A percentile compares a stretch with the other conserved stretches of the same genome.
Conservation (phyloP, 164 flowering plant species). For the Brasenia schreberi region DNA sequence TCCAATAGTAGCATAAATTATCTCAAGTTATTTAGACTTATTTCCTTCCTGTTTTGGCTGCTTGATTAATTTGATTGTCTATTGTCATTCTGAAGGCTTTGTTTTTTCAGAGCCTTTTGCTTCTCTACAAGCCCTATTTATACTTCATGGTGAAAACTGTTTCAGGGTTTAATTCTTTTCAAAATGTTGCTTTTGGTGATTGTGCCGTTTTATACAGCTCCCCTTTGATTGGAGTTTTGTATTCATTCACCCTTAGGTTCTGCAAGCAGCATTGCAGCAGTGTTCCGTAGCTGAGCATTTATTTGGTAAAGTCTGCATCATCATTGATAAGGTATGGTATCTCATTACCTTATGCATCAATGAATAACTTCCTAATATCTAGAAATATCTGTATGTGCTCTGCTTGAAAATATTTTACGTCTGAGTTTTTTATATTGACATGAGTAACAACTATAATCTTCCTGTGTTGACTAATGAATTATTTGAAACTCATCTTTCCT, state of each 20-base stretch:
- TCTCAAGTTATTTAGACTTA: background rate
- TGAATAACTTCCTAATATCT: too few species aligned
- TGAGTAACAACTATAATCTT: too few species aligned
- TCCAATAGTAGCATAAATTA: background rate
- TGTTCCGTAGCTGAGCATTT: slow-evolving; percentile 54
- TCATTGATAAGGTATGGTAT: slow-evolving; percentile 77
- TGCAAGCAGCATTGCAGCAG: slow-evolving; percentile 64
- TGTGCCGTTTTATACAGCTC: background rate
- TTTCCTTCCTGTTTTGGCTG: background rate
- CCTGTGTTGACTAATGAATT: too few species aligned
- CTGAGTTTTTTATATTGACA: too few species aligned
- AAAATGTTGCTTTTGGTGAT: background rate
- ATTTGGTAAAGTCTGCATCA: slow-evolving; percentile 76
- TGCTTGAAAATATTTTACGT: too few species aligned
- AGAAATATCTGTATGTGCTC: too few species aligned
- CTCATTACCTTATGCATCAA: too few species aligned
- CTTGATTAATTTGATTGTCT: background rate
- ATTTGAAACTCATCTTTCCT: too few species aligned
- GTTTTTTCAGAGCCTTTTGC: background rate
- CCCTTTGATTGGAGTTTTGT: too few species aligned
- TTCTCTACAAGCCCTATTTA: too few species aligned
- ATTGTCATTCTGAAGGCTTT: background rate
- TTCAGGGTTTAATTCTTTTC: background rate
- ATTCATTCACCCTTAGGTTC: slow-evolving; percentile 29
- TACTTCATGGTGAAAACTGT: background rate